Percentiles rank a stretch among this genome's conserved stretches.
These are phyloP conservation scores for Clonostachys sp. DNA, from an alignment of 2,329 filamentous ascomycete species.

Conservation along the genomic window DNA sequence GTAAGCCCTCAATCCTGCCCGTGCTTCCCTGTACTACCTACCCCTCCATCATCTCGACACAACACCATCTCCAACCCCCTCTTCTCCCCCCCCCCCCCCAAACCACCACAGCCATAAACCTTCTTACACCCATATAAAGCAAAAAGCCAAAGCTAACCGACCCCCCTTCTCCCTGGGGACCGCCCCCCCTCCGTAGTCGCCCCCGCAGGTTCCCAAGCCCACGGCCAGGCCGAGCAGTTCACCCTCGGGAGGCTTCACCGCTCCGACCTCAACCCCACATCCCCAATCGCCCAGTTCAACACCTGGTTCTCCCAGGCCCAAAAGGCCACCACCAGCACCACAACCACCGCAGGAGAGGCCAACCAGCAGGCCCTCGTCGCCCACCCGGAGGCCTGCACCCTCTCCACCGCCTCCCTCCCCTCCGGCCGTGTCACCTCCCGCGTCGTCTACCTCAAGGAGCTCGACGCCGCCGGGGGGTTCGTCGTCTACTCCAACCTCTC, in stretches of 20 bases:
- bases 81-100: not conserved
- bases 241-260: conserved; percentile 55
- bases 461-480: conserved; percentile 71
- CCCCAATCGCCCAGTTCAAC: conserved; percentile 82
- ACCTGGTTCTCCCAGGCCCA: conserved; percentile 79
- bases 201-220: conserved; percentile 52
- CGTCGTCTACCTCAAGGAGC: conserved; percentile 92
- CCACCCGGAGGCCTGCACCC: conserved; percentile 83
- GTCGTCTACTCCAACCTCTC: conserved; percentile 93
- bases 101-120: not conserved
- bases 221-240: conserved; percentile 73
- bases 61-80: not conserved
- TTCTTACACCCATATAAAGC: not conserved
- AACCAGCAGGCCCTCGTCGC: conserved; percentile 49
- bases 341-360: conserved; percentile 41
- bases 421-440: conserved; percentile 80
- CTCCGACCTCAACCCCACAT: conserved; percentile 51
- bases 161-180: no score
- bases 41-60: not conserved
- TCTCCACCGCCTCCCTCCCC: conserved; percentile 81
- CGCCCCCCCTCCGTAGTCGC: conserved; percentile 43
- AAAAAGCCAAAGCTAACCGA: not conserved
- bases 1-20: conserved; percentile 22
- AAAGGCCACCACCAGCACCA: conserved; percentile 20
- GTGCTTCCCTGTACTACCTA: not conserved